phyloP scores from a whole-genome alignment of 257 asterid species.

The Solanum habrochaites region DNA sequence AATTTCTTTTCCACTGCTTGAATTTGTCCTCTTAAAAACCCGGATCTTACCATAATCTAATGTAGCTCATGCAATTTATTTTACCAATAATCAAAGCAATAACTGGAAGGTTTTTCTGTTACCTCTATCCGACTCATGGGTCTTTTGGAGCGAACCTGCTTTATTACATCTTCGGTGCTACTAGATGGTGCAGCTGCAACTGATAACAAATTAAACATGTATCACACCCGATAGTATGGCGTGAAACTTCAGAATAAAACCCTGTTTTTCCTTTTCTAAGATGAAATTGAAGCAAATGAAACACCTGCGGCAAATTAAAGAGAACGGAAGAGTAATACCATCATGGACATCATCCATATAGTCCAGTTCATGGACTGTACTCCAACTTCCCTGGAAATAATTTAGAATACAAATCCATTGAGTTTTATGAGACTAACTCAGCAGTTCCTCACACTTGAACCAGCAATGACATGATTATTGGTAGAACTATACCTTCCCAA shows the following conservation, averaged over 20 bases:
- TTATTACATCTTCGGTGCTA: constrained; percentile 75
- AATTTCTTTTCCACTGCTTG: not conserved
- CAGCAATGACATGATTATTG: not conserved
- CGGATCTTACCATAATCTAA: not conserved
- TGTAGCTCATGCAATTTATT: not conserved
- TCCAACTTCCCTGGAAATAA: constrained; percentile 54
- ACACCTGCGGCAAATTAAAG: not conserved
- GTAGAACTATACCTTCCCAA: constrained; percentile 39
- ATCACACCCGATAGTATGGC: not conserved
- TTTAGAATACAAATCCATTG: not conserved
- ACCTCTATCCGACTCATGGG: constrained; percentile 86
- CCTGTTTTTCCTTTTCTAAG: not conserved
- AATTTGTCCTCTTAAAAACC: not conserved
- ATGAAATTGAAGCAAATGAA: not conserved
- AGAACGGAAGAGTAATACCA: constrained; percentile 19
- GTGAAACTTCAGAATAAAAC: not conserved
- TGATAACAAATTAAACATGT: not conserved
- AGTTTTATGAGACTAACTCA: not conserved
- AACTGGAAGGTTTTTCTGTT: constrained; percentile 1
- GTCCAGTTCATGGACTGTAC: constrained; percentile 38
- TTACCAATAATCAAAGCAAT: not conserved
- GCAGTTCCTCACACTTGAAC: not conserved
- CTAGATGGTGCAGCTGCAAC: constrained; percentile 32
- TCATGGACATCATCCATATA: constrained; percentile 37
- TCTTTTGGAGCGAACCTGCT: constrained; percentile 62